These are phyloP conservation scores for Hymenochaete sp. DNA, from an alignment of 1,284 basidiomycete species.

Conservation along the genomic window DNA sequence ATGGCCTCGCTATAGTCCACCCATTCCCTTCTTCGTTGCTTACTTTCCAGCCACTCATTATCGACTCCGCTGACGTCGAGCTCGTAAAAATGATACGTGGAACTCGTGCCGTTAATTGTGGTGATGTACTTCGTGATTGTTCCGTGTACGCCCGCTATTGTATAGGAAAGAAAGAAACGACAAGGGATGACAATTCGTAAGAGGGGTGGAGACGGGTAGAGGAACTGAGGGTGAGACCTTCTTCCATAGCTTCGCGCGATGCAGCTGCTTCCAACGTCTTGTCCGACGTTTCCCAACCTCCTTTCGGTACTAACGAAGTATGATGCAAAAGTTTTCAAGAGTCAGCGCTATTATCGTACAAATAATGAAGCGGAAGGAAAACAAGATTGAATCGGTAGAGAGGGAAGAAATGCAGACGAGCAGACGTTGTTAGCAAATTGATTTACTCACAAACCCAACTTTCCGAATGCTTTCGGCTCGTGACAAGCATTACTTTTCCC, in stretches of 20 bases:
- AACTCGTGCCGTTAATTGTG: conserved; percentile 65
- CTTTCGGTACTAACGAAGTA: conserved; percentile 60
- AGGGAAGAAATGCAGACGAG: conserved; percentile 14
- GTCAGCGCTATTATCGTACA: not conserved
- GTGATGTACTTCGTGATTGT: conserved; percentile 68
- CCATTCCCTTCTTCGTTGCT: conserved; percentile 73
- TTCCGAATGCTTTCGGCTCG: conserved; percentile 70
- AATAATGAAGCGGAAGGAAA: not conserved
- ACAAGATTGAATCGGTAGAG: conserved; percentile 7
- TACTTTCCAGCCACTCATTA: conserved; percentile 66
- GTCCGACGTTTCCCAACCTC: conserved; percentile 77
- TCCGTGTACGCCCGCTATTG: conserved; percentile 70
- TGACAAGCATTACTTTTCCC: conserved; percentile 70
- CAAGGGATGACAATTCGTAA: conserved; percentile 31
- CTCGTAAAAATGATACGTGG: conserved; percentile 81
- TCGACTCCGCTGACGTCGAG: conserved; percentile 69
- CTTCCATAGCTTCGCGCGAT: conserved; percentile 81
- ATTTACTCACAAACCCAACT: conserved; percentile 74
- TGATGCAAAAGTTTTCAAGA: not conserved
- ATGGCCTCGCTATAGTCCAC: conserved; percentile 75
- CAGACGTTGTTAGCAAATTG: no score
- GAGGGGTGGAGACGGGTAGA: conserved; percentile 61
- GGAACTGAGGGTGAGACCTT: conserved; percentile 81
- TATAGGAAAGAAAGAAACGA: conserved; percentile 9
- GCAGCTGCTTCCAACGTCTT: conserved; percentile 72